Base-by-base conservation (phyloP, 805 yeast genomes). In the Lipomyces kockii region DNA sequence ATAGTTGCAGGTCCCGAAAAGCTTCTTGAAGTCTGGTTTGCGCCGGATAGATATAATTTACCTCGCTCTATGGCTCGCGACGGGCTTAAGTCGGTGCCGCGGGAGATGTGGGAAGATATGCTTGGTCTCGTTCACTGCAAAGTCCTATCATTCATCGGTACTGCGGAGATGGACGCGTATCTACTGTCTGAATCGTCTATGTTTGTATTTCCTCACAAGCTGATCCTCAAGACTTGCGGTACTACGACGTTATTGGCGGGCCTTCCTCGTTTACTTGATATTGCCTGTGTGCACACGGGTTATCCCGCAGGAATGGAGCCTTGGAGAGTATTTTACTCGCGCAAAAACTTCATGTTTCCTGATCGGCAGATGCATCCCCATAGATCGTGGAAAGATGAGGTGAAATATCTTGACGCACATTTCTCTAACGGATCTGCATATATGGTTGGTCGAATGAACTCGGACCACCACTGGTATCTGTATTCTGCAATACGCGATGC, bases 311-410 rank as follows among this genome's bases (percentile, higher is more conserved):
- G 72, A 25, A 68, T 71, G 17, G 74, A 74, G 64, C 87, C 91
- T 39, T 85, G 83, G 78, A 85, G 89, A 72, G 87, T 92, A 5
- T 92, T 94, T 74, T 94, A 95, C 79, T 92, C 98, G 3, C 86
- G 98, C 77, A 87, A 97, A 78, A 85, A 92, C 49, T 93, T 93
- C 79, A 88, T 94, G 94, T 94, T 92, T 78, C 99, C 98, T 9
- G 86, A 87, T 54, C 87, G 84, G 75, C 99, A 94, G 80, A 82
- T 84, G 58, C 86, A 87, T 66, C 88, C 96, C 61, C 98, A 94
- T 78, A 85, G 85, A 66, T 87, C 87, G 74, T 94, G 99, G 99
- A 81, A 84, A 52, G 87, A 85, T 76, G 99, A 94, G 77, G 89
- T 92, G 22, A 78, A 79, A 22, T 86, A 85, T 74, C 84, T 94